Evolutionary conservation across 106 monocot species (phyloP), one percentile per base, ranked within the genome.

Genomic region (Dendrobium nobile): DNA sequence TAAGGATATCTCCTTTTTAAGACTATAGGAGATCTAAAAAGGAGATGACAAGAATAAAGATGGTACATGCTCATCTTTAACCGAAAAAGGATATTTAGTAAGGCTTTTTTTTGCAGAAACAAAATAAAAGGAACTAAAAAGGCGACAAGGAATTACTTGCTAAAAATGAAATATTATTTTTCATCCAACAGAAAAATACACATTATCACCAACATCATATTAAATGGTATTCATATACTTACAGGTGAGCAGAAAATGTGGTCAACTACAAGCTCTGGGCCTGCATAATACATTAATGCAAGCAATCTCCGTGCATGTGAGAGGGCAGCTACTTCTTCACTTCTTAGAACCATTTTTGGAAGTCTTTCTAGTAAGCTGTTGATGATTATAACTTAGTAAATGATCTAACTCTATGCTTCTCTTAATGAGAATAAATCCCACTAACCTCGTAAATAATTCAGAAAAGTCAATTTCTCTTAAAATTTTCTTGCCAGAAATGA

Each of bases 251-350:
- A 83, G 78, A 94, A 85, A 82, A 95, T 87, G 79, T 91, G 78
- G 77, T 90, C 83, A 22, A 77, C 79, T 26, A 99, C 85, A 88
- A 90, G 82, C 48, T 92, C 84, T 40, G 98, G 98, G 77, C 98
- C 98, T 26, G 85, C 91, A 87, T 86, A 93, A 85, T 92, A 99
- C 75, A 93, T 89, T 74, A 99, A 85, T 51, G 86, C 91, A 68
- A 94, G 85, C 79, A 99, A 68, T 87, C 83, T 92, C 82, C 83
- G 87, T 13, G 91, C 92, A 90, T 99, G 95, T 83, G 92, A 87
- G 19, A 93, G 58, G 24, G 95, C 91, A 85, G 75, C 70, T 54
- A 72, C 79, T 85, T 95, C 91, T 33, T 95, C 98, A 81, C 83
- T 90, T 68, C 95, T 95, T 82, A 95, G 84, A 83, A 99, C 75